Evolutionary conservation across 129 eudicot genomes (phyloP).

Genomic region (Pittosporum tobira): DNA sequence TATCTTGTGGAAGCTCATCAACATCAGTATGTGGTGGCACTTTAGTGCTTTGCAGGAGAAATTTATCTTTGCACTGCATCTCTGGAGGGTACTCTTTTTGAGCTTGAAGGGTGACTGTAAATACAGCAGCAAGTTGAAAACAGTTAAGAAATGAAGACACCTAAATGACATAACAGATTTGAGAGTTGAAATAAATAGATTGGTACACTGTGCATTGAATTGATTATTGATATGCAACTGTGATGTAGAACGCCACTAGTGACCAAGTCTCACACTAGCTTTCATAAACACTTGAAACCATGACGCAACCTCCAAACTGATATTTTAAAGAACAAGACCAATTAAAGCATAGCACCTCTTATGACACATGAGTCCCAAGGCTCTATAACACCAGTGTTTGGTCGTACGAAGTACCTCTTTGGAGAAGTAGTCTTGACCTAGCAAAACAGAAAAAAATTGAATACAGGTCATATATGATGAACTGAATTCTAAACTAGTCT

Average conservation of each 20-base stretch:
- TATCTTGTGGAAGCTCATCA: constrained; percentile 66
- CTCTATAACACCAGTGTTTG: constrained; percentile 60
- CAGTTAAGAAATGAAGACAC: constrained; percentile 5
- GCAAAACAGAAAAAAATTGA: not conserved
- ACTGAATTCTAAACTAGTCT: not conserved
- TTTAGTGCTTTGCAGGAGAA: constrained; percentile 72
- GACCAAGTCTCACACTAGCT: not conserved
- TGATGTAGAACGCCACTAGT: not conserved
- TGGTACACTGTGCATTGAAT: not conserved
- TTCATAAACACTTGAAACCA: not conserved
- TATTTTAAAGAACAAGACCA: not conserved
- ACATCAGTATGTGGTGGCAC: constrained; percentile 50
- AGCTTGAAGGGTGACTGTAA: constrained; percentile 81
- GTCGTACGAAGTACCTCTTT: constrained; percentile 88
- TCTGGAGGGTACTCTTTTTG: constrained; percentile 77
- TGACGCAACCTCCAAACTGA: not conserved
- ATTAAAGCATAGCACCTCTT: constrained; percentile 1
- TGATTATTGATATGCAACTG: not conserved
- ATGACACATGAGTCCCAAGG: constrained; percentile 10
- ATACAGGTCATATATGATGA: constrained; percentile 1
- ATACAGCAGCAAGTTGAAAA: constrained; percentile 16
- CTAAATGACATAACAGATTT: not conserved
- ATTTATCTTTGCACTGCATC: constrained; percentile 86
- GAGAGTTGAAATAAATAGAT: not conserved
- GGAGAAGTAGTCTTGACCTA: constrained; percentile 97